Evolutionary conservation across 805 yeast genomes (phyloP).

Genomic region (Ogataea methanolica): DNA sequence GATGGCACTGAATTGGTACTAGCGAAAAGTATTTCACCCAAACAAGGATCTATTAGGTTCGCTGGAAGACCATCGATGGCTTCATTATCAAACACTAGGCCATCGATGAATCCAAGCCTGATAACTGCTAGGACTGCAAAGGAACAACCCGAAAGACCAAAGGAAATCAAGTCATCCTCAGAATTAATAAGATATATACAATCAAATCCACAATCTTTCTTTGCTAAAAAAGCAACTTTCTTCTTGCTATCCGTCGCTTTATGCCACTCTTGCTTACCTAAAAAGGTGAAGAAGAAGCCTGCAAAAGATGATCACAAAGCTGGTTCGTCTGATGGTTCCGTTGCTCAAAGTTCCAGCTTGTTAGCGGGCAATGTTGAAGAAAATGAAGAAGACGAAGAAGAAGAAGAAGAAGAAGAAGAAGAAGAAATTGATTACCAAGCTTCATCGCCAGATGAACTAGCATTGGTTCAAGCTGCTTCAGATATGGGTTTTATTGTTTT

Average conservation of each 20-base stretch:
- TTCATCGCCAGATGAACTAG: constrained; percentile 94
- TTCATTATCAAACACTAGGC: constrained; percentile 27
- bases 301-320: background rate
- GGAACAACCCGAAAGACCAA: constrained; percentile 34
- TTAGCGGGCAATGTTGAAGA: background rate
- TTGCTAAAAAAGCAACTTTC: constrained; percentile 69
- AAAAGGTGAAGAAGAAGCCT: constrained; percentile 27
- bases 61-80: constrained; percentile 59
- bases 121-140: constrained; percentile 37
- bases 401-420: constrained; percentile 26
- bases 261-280: constrained; percentile 89
- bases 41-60: constrained; percentile 21
- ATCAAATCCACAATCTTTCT: constrained; percentile 61
- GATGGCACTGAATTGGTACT: background rate
- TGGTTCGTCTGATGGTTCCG: constrained; percentile 13
- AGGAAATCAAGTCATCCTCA: constrained; percentile 49
- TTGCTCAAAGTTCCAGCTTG: constrained; percentile 14
- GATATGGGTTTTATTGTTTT: constrained; percentile 88
- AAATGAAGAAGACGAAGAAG: constrained; percentile 9
- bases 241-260: constrained; percentile 78
- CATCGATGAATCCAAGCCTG: constrained; percentile 19
- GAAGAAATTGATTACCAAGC: constrained; percentile 78
- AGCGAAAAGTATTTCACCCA: constrained; percentile 3
- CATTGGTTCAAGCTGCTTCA: constrained; percentile 89
- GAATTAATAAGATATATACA: constrained; percentile 70